Evolutionary conservation across 2,329 filamentous ascomycete species (phyloP).

Genomic region (Trichoderma simmonsii): DNA sequence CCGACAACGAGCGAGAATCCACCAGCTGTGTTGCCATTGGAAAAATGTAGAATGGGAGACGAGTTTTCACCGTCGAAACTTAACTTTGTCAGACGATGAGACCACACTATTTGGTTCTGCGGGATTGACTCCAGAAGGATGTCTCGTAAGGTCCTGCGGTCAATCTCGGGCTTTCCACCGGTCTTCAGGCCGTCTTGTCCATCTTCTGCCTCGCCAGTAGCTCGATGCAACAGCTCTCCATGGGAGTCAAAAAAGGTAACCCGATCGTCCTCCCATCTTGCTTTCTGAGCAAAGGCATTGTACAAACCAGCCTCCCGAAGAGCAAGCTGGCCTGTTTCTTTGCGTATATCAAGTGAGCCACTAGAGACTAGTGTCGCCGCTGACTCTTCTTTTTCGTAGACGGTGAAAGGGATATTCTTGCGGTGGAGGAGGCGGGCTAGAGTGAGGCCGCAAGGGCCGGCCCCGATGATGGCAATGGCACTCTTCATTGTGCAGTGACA

Average conservation of each 20-base stretch:
- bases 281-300: background rate
- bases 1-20: constrained; percentile 1
- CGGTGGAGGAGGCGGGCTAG: background rate
- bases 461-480: constrained; percentile 6
- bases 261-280: constrained; percentile 6
- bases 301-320: constrained; percentile 1
- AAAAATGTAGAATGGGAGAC: background rate
- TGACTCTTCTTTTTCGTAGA: background rate
- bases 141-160: background rate
- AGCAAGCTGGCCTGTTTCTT: constrained; percentile 2
- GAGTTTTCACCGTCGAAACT: background rate
- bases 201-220: constrained; percentile 1
- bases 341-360: constrained; percentile 6
- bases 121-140: constrained; percentile 1
- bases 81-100: constrained; percentile 2
- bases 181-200: background rate
- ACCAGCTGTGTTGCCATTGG: background rate
- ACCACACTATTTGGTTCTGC: background rate
- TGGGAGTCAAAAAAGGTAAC: background rate
- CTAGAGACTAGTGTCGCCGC: background rate
- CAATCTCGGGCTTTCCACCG: constrained; percentile 3
- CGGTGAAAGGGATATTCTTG: background rate
- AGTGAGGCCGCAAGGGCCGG: constrained; percentile 4
- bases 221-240: constrained; percentile 2
- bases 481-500: background rate